Conservation (phyloP, 208 protist species). For the Naegleria gruberi region DNA sequence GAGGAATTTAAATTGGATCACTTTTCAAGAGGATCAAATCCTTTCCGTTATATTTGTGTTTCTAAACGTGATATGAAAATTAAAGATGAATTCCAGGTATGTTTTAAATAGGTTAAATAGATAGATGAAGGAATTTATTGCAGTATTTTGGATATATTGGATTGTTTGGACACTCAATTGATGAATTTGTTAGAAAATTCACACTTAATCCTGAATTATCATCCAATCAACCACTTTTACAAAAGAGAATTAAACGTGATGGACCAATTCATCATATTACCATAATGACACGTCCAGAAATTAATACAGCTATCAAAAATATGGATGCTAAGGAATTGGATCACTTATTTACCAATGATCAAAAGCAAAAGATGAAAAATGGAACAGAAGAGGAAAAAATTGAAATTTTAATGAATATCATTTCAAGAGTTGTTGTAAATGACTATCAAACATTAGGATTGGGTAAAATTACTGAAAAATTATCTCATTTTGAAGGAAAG, state of each 20-base stretch:
- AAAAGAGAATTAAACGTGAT: slow-evolving; percentile 4
- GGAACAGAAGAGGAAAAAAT: background rate
- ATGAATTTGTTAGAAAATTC: background rate
- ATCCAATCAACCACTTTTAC: background rate
- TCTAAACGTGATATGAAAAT: background rate
- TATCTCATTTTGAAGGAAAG: background rate
- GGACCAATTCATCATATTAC: slow-evolving; percentile 13
- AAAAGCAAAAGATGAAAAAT: background rate
- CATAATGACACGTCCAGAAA: slow-evolving; percentile 3
- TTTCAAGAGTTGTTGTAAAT: background rate
- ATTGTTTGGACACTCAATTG: background rate
- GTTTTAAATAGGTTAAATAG: background rate
- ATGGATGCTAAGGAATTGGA: background rate
- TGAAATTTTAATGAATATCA: background rate
- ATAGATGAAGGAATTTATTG: background rate
- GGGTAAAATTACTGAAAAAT: background rate
- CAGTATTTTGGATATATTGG: slow-evolving; percentile 21
- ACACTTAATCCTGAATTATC: background rate
- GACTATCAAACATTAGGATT: background rate
- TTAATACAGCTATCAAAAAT: slow-evolving; percentile 11
- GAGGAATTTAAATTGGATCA: slow-evolving; percentile 11
- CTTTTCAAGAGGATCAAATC: background rate
- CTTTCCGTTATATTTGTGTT: background rate
- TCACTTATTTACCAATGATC: background rate
- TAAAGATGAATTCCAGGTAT: background rate